Conservation (phyloP, 345 rosid species). For the Lepidium didymum region DNA sequence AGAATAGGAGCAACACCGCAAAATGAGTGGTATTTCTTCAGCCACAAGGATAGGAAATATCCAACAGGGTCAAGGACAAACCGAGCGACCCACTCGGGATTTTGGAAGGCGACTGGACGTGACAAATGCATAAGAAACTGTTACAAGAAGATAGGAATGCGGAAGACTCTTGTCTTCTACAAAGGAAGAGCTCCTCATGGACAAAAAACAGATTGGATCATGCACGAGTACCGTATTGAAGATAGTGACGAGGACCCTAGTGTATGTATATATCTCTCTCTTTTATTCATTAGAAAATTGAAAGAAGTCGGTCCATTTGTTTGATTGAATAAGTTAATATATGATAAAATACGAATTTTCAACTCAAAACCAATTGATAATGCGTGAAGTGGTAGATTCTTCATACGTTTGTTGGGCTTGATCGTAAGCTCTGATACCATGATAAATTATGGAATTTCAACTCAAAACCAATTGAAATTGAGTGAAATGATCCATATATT, state of each 20-base stretch:
- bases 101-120: conserved; percentile 99
- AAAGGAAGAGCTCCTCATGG: conserved; percentile 97
- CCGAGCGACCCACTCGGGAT: conserved; percentile 86
- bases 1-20: conserved; percentile 89
- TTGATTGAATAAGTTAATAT: background rate
- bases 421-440: no score
- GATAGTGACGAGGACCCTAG: conserved; percentile 57
- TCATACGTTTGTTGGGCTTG: no score
- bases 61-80: conserved; percentile 96
- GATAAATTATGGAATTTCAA: no score
- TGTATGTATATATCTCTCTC: conserved; percentile 33
- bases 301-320: background rate
- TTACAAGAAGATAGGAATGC: conserved; percentile 89
- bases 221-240: conserved; percentile 95
- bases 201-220: conserved; percentile 95
- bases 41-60: conserved; percentile 94
- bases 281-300: background rate
- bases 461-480: no score
- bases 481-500: no score
- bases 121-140: conserved; percentile 81
- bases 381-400: no score
- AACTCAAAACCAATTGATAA: no score
- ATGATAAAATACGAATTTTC: no score
- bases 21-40: conserved; percentile 93
- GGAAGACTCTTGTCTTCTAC: conserved; percentile 95